Evolutionary conservation across 163 green algal genomes (phyloP), one percentile per base, ranked within the genome.

Genomic region (Chlorella variabilis): DNA sequence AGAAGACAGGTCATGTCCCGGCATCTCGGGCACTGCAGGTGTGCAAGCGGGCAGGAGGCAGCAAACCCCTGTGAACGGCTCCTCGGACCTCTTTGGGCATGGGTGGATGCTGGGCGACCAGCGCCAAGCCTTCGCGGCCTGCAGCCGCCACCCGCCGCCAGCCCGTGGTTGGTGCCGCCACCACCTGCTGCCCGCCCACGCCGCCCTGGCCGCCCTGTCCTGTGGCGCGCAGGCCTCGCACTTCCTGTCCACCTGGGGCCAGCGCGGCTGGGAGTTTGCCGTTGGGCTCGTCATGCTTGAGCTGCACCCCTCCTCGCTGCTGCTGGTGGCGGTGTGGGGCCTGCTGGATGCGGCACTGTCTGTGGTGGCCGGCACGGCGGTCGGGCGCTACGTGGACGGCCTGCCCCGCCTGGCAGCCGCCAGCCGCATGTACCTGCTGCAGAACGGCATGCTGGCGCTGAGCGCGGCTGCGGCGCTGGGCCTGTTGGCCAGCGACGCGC

Each of bases 241-340:
- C 62, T 65, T 74, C 31, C 54, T 91, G 3, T 90, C 85, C 29
- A 87, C 83, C 18, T 91, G 86, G 87, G 87, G 87, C 0, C 67
- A 89, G 73, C 45, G 86, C 2, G 87, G 77, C 38, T 90, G 86
- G 86, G 92, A 96, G 75, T 96, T 96, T 79, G 27, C 54, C 0
- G 80, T 96, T 0, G 90, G 90, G 11, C 86, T 97, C 2, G 71
- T 96, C 15, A 79, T 97, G 42, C 90, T 96, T 23, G 71, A 94
- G 71, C 83, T 97, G 20, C 83, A 91, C 34, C 90, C 92, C 8
- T 31, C 78, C 38, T 93, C 88, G 0, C 78, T 97, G 70, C 75
- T 88, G 5, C 82, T 96, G 34, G 91, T 96, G 2, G 88, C 86
- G 0, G 71, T 84, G 4, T 97, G 92, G 74, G 93, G 93, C 1